Evolutionary conservation across 2,329 filamentous ascomycete species (phyloP), one percentile per base, ranked within the genome.

Genomic region (Colletotrichum echinochloae): DNA sequence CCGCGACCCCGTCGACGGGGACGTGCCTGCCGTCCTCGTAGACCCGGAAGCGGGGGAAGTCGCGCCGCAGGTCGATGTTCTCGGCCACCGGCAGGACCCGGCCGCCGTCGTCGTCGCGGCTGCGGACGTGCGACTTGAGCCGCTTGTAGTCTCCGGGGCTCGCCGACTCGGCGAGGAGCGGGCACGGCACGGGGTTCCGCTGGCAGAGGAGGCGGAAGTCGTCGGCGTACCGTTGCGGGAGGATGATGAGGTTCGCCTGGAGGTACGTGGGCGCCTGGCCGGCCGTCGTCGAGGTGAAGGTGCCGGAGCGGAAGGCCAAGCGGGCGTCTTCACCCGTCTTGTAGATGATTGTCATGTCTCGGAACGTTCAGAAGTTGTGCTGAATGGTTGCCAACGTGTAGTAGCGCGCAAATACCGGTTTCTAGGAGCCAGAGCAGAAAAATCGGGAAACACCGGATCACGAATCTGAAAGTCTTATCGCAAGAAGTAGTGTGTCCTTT

Each of bases 151-250:
- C 75, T 4, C 88, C 88, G 0, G 81, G 78, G 0, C 72, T 52
- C 0, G 79, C 78, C 3, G 85, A 88, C 74, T 88, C 85, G 16
- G 85, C 88, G 12, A 91, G 80, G 0, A 91, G 79, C 0, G 89
- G 89, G 74, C 89, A 91, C 0, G 89, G 85, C 0, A 91, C 89
- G 2, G 89, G 87, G 73, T 91, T 91, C 59, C 88, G 84, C 1
- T 82, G 81, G 77, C 89, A 91, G 30, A 91, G 85, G 23, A 83
- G 77, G 16, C 85, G 83, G 77, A 91, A 91, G 76, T 90, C 87
- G 23, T 79, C 61, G 16, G 89, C 88, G 76, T 90, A 88, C 39
- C 80, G 77, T 1, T 84, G 85, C 0, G 88, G 89, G 1, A 91
- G 81, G 14, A 91, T 82, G 48, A 91, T 83, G 46, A 91, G 81